A percentile compares a stretch with the other conserved stretches of the same genome.
phyloP scores from a whole-genome alignment of 306 rosid genomes.

The Nissolia schottii region DNA sequence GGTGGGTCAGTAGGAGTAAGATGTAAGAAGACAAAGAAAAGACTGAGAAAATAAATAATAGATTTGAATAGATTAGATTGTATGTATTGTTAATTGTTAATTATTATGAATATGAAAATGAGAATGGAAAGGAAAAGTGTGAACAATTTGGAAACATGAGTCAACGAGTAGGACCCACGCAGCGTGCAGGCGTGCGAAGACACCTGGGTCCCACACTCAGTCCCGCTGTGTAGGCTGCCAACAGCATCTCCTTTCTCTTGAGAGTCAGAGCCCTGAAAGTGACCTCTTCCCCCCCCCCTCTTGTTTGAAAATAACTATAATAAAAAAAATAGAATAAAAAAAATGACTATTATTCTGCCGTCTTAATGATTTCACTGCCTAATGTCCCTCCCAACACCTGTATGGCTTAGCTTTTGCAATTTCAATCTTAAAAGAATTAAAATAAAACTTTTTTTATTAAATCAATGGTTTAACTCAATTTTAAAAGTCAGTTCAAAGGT shows the following conservation, averaged over 20 bases:
- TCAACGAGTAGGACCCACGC: slow-evolving; percentile 61
- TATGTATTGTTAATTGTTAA: too few species aligned
- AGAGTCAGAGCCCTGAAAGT: slow-evolving; percentile 89
- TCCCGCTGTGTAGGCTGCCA: not conserved
- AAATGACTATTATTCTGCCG: not conserved
- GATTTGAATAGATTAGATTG: too few species aligned
- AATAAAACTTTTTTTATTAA: too few species aligned
- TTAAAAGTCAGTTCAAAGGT: too few species aligned
- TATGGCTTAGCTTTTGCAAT: too few species aligned
- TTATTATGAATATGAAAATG: not conserved
- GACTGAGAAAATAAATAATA: not conserved
- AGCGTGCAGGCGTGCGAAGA: slow-evolving; percentile 92
- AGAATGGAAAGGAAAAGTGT: slow-evolving; percentile 2
- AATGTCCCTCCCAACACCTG: not conserved
- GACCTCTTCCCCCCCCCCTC: slow-evolving; percentile 21
- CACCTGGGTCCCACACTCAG: slow-evolving; percentile 40
- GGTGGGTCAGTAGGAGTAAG: not conserved
- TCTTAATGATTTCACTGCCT: not conserved
- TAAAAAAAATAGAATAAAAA: too few species aligned
- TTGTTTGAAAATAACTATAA: too few species aligned
- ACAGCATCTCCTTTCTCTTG: slow-evolving; percentile 29
- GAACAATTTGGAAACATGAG: slow-evolving; percentile 9
- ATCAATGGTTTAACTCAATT: too few species aligned
- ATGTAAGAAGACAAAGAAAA: not conserved
- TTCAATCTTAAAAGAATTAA: too few species aligned